Percentiles rank a stretch among this genome's conserved stretches.
These are phyloP conservation scores for Amauroascus verrucosus DNA, from an alignment of 2,329 filamentous ascomycete genomes.

Conservation along the genomic window DNA sequence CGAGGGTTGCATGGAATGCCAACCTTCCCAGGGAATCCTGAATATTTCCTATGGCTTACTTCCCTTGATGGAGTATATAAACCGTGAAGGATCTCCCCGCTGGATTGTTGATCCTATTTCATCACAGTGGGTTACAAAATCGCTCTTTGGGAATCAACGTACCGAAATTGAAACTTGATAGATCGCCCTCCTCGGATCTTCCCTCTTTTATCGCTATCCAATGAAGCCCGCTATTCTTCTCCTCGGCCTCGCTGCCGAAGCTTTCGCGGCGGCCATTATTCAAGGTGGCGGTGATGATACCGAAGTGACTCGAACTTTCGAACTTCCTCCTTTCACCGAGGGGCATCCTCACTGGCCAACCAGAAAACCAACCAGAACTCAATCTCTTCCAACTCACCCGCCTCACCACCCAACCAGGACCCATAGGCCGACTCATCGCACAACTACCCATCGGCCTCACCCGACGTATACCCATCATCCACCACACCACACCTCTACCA, in stretches of 20 bases:
- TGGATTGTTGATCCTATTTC: background rate
- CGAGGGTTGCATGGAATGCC: constrained; percentile 8
- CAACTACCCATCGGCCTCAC: background rate
- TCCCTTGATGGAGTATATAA: constrained; percentile 9
- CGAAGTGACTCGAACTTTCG: constrained; percentile 1
- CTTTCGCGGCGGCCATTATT: constrained; percentile 2
- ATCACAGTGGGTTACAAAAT: constrained; percentile 1
- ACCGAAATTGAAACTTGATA: background rate
- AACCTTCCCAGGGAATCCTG: background rate
- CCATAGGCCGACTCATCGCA: background rate
- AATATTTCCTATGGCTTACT: background rate
- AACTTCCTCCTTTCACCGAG: background rate
- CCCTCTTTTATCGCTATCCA: background rate
- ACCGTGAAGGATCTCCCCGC: constrained; percentile 1
- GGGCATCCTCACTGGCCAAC: background rate
- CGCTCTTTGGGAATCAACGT: background rate
- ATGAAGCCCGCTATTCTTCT: constrained; percentile 12
- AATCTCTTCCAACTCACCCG: background rate
- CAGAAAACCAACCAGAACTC: background rate
- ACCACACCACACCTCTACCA: background rate
- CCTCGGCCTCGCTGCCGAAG: constrained; percentile 10
- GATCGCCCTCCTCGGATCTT: background rate
- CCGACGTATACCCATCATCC: background rate
- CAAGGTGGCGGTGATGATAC: background rate
- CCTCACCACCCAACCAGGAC: background rate